A percentile compares a stretch with the other conserved stretches of the same genome.
phyloP scores from a whole-genome alignment of 345 rosid species.

The Mallotus nudiflorus region DNA sequence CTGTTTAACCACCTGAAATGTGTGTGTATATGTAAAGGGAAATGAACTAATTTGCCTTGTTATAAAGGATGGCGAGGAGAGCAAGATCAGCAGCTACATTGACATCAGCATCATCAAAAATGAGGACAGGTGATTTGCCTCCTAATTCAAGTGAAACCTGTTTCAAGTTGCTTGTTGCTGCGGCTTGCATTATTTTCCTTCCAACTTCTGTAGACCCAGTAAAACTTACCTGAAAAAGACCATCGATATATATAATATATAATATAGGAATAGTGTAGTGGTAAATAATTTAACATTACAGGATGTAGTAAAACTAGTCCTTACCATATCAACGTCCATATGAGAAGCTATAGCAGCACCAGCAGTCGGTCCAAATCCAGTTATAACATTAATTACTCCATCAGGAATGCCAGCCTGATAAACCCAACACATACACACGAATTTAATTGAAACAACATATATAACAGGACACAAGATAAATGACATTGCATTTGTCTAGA shows the following conservation, averaged over 20 bases:
- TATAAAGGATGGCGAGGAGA: conserved; percentile 41
- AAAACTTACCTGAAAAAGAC: conserved; percentile 56
- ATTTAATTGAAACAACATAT: too few relatives aligned
- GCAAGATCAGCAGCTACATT: conserved; percentile 61
- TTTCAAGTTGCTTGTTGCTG: conserved; percentile 76
- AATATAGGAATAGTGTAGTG: too few relatives aligned
- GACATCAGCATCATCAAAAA: conserved; percentile 74
- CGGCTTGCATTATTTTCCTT: conserved; percentile 50
- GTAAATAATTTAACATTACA: too few relatives aligned
- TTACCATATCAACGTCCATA: conserved; percentile 89
- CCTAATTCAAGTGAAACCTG: conserved; percentile 72
- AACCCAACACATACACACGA: neutral
- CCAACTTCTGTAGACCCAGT: conserved; percentile 79
- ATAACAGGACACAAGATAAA: too few relatives aligned
- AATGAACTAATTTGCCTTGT: conserved; percentile 45
- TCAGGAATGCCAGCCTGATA: conserved; percentile 88
- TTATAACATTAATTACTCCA: conserved; percentile 73
- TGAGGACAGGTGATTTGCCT: conserved; percentile 74
- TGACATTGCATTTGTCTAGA: too few relatives aligned
- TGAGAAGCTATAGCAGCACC: conserved; percentile 79
- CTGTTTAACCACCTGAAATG: too few relatives aligned
- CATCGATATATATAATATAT: too few relatives aligned
- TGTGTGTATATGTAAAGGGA: neutral
- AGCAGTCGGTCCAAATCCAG: conserved; percentile 77
- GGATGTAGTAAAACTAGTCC: too few relatives aligned